These are phyloP conservation scores for Cryptosporidium sp. DNA, from an alignment of 169 alveolate species.

Conservation along the genomic window DNA sequence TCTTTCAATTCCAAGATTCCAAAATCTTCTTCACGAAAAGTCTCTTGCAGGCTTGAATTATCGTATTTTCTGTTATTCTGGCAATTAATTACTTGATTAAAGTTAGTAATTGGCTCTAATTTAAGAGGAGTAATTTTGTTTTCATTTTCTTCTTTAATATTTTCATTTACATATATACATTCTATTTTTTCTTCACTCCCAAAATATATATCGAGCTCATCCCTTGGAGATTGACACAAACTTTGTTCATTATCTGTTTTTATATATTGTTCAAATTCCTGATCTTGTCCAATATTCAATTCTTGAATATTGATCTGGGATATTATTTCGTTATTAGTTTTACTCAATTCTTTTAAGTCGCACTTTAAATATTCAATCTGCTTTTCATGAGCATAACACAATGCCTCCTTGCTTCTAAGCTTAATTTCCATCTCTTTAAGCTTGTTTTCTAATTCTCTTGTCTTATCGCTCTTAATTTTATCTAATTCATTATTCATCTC, in stretches of 20 bases:
- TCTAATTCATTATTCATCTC: slow-evolving; percentile 53
- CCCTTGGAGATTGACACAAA: background rate
- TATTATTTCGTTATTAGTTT: background rate
- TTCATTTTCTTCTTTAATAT: background rate
- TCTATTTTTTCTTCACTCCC: background rate
- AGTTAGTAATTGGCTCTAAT: slow-evolving; percentile 15
- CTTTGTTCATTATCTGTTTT: background rate
- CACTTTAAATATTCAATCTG: slow-evolving; percentile 13
- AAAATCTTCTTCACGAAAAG: slow-evolving; percentile 14
- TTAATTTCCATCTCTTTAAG: slow-evolving; percentile 33
- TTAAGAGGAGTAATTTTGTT: background rate
- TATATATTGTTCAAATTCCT: background rate
- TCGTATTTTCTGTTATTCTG: background rate
- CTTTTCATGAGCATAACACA: slow-evolving; percentile 43
- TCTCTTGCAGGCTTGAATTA: background rate
- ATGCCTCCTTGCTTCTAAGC: background rate
- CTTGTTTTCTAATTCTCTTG: slow-evolving; percentile 16
- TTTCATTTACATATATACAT: background rate
- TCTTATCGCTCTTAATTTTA: slow-evolving; percentile 10
- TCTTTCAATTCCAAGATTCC: slow-evolving; percentile 45
- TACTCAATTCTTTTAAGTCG: slow-evolving; percentile 3
- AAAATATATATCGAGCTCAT: background rate
- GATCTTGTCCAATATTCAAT: background rate
- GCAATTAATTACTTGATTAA: background rate
- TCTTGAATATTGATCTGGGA: background rate